Base-by-base conservation (phyloP, 306 rosid species). In the Lathyrus tuberosus region DNA sequence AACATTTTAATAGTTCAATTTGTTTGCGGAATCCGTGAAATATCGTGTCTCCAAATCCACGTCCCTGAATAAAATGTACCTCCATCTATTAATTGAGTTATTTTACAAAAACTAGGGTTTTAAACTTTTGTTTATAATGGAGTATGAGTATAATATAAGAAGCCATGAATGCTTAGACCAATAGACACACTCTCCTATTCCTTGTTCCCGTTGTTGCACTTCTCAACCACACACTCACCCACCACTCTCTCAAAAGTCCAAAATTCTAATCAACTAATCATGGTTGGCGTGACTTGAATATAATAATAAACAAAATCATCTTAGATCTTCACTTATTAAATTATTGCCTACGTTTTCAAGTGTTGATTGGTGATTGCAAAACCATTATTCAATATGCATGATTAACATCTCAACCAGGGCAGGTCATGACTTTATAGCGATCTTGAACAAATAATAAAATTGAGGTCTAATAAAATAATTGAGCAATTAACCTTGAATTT, bases 241-340 rank as follows among this genome's bases (percentile, higher is more conserved):
- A 59, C 70, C 66, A 38, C 69, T 33, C 22, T n/a, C 5, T 6
- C 12, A 47, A 53, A 42, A 18, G 58, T 59, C 41, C 58, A 48
- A 65, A 16, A 57, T 41, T n/a, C 16, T 62, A 53, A 70, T 77
- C 14, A 66, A n/a, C 28, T 70, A 54, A 77, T 77, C 30, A 59
- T 78, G 43, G 67, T 66, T 72, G 8, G 65, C 31, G 43, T 78
- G 78, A 65, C 47, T 49, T 37, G 15, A 72, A 72, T 24, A 40
- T 33, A 26, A 72, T 30, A 26, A 72, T n/a, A 22, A 18, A 69
- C 31, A 73, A 79, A 79, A 68, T 41, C 70, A 40, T 40, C 37
- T 59, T 16, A 62, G 70, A 41, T 72, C 10, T 62, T 62, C 56
- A 41, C 41, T 42, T 42, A 51, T 2, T 31, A 20, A 56, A 56